Percentiles rank a stretch among this genome's conserved stretches.
Conservation (phyloP, 306 rosid genomes). For the Lathyrus oleraceus region DNA sequence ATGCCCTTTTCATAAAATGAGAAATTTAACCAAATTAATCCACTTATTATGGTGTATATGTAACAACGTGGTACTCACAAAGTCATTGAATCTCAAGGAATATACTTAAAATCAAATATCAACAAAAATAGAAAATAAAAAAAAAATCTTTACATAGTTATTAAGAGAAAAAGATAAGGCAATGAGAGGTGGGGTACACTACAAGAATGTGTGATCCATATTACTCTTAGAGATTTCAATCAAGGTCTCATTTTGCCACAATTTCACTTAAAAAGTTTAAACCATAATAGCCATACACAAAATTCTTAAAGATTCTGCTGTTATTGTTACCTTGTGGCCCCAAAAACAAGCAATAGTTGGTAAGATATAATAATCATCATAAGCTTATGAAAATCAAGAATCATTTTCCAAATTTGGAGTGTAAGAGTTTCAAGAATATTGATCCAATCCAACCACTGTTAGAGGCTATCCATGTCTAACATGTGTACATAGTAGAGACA, state of each 20-base stretch:
- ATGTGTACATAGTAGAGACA: slow-evolving; percentile 35
- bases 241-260: slow-evolving; percentile 52
- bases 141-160: slow-evolving; percentile 5
- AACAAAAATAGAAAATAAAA: neutral
- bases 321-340: slow-evolving; percentile 5
- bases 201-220: slow-evolving; percentile 42
- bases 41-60: neutral
- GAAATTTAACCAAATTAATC: neutral
- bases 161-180: slow-evolving; percentile 39
- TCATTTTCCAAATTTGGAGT: neutral
- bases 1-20: neutral
- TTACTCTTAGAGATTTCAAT: slow-evolving; percentile 45
- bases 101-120: neutral
- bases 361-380: slow-evolving; percentile 14
- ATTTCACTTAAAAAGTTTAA: slow-evolving; percentile 35
- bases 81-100: neutral
- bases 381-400: neutral
- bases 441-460: neutral
- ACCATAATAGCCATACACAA: neutral
- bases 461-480: slow-evolving; percentile 18
- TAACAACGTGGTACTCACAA: neutral
- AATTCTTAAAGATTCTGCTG: slow-evolving; percentile 16
- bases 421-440: slow-evolving; percentile 7
- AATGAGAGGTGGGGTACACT: slow-evolving; percentile 19
- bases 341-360: neutral